Evolutionary conservation across 768 basidiomycete species (phyloP).

Genomic region (Leccinum variicolor): DNA sequence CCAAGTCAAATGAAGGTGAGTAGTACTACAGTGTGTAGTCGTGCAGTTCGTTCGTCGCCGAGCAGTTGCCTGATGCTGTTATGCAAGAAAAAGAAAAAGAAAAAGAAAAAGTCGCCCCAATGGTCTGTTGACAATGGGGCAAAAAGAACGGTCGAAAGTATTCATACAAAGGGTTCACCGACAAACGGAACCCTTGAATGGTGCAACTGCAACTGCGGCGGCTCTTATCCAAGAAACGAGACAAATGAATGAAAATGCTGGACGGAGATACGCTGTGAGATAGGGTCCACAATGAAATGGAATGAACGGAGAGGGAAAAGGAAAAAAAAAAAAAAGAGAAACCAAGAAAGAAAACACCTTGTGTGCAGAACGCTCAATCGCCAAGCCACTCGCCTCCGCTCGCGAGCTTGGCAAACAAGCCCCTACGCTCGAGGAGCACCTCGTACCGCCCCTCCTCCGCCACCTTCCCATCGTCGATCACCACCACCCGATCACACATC

Average conservation of each 20-base stretch:
- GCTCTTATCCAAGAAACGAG: neutral
- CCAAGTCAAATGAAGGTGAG: constrained; percentile 18
- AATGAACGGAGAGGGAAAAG: too few relatives aligned
- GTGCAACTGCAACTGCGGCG: neutral
- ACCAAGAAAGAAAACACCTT: neutral
- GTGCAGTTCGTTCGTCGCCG: constrained; percentile 4
- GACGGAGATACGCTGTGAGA: neutral
- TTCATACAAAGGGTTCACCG: neutral
- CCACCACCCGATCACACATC: constrained; percentile 86
- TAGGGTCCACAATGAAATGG: neutral
- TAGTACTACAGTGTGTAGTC: constrained; percentile 26
- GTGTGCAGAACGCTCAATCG: constrained; percentile 11
- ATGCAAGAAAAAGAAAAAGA: neutral
- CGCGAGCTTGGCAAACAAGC: constrained; percentile 75
- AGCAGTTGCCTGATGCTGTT: neutral
- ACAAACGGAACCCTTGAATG: neutral
- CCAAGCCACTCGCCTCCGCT: constrained; percentile 69
- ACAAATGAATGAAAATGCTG: neutral
- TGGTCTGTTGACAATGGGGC: neutral
- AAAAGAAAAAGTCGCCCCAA: neutral
- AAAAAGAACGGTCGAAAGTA: constrained; percentile 16
- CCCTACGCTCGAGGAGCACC: constrained; percentile 59
- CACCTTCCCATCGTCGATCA: constrained; percentile 73
- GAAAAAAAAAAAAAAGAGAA: neutral
- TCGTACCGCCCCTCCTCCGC: constrained; percentile 79